Percentiles rank a stretch among this genome's conserved stretches.
phyloP scores from a whole-genome alignment of 371 early-diverging fungal genomes.

The Rhizopus arrhizus region DNA sequence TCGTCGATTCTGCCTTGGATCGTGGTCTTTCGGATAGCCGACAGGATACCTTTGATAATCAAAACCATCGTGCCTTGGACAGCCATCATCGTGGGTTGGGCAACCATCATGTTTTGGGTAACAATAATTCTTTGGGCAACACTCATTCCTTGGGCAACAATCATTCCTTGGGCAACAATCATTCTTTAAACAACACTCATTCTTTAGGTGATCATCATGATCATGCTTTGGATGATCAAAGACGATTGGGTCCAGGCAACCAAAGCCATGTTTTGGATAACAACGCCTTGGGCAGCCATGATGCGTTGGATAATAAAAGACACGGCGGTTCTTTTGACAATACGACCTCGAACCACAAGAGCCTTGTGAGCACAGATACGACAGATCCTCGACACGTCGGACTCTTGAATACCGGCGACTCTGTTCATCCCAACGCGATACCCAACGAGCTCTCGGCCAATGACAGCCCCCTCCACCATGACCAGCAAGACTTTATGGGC shows the following conservation, averaged over 20 bases:
- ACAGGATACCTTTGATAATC: not conserved
- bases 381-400: constrained; percentile 24
- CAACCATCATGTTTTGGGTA: no score
- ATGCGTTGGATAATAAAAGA: no score
- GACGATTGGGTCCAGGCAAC: no score
- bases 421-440: constrained; percentile 26
- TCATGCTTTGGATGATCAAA: no score
- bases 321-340: not conserved
- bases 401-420: constrained; percentile 32
- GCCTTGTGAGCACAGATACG: constrained; percentile 5
- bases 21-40: not conserved
- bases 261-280: no score
- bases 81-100: not conserved
- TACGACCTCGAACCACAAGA: constrained; percentile 13
- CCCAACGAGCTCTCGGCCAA: constrained; percentile 6
- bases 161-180: no score
- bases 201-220: no score
- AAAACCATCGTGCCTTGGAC: not conserved
- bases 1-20: constrained; percentile 19
- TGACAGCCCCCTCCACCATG: not conserved
- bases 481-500: not conserved
- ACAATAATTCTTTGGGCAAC: no score
- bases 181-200: no score
- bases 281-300: no score
- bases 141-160: no score